phyloP scores from a whole-genome alignment of 2,329 filamentous ascomycete genomes.

The Diaporthe sp. region DNA sequence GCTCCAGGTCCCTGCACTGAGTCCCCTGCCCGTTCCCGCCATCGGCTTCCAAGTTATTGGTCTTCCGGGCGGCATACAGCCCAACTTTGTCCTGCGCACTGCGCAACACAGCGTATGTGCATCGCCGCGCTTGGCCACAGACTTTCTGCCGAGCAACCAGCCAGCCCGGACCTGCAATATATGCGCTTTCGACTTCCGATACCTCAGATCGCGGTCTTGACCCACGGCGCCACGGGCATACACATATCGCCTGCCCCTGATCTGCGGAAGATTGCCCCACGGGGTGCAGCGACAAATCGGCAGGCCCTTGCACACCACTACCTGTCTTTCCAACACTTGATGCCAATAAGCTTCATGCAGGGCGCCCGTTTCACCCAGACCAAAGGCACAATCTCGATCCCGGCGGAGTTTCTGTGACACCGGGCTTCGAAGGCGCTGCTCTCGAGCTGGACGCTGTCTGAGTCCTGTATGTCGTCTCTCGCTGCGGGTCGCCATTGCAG shows the following conservation, averaged over 20 bases:
- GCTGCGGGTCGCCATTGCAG: conserved; percentile 16
- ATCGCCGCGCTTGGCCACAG: conserved; percentile 44
- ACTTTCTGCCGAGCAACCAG: conserved; percentile 46
- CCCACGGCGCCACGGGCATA: conserved; percentile 17
- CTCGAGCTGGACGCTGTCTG: conserved; percentile 26
- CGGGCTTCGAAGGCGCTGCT: neutral
- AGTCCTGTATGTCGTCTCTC: conserved; percentile 29
- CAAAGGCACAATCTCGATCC: conserved; percentile 32
- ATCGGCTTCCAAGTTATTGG: conserved; percentile 33
- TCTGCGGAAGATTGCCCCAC: neutral
- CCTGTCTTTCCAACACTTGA: neutral
- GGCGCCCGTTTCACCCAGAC: conserved; percentile 2
- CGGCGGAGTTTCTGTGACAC: conserved; percentile 23
- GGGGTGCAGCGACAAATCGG: too few species aligned
- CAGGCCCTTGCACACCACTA: neutral
- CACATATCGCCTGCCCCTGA: conserved; percentile 24
- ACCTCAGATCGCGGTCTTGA: neutral
- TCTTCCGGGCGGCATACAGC: neutral
- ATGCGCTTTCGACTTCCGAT: conserved; percentile 24
- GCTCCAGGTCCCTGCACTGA: conserved; percentile 16
- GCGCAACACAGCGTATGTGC: conserved; percentile 41
- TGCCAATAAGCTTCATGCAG: neutral
- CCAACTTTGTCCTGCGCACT: conserved; percentile 30
- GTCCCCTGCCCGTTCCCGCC: conserved; percentile 34
- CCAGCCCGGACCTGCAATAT: conserved; percentile 18